Base-by-base conservation (phyloP, 768 basidiomycete genomes). In the Tylopilus rubrobrunneus region DNA sequence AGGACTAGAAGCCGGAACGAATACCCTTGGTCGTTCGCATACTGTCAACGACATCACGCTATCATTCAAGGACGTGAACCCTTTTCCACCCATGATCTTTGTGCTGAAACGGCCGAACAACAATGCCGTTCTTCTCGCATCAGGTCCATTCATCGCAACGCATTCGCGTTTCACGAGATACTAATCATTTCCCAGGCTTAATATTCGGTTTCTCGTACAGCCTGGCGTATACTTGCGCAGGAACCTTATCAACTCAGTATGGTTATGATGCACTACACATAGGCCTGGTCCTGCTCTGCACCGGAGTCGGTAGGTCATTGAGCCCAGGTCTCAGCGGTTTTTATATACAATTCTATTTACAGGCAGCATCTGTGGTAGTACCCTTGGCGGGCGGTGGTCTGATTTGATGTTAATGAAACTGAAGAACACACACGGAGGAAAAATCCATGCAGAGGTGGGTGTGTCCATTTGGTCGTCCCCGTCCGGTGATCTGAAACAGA, bases 281-380 rank as follows among this genome's bases (percentile, higher is more conserved):
- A 23, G 93, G 93, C 7, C 71, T 93, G 10, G 82, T 92, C 12
- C 77, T 93, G 2, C 78, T 97, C 2, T 69, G 85, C 0, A 89
- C 78, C 64, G 92, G 92, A 27, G 56, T 78, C n/a, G 87, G 87
- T 83, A 49, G 40, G 76, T 60, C 7, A 33, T 25, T 21, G 33
- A 44, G 11, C 39, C 43, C n/a, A 34, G 14, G 21, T 17, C 19
- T 23, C 1, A 29, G 34, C 6, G 34, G 14, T 28, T 36, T 28
- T 40, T 34, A 56, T 42, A 17, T 25, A 37, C 1, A 36, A 31
- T 17, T 12, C 9, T 19, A 25, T 7, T 37, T n/a, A 25, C 55
- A 70, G 83, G 83, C 0, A 74, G 73, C 56, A 71, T 84, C 49
- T 51, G 68, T 5, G 84, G 84, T 7, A 80, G 79, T 48, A 62